Evolutionary conservation across 176 grass and related monocot genomes (phyloP).

Genomic region (Carex kokanica): DNA sequence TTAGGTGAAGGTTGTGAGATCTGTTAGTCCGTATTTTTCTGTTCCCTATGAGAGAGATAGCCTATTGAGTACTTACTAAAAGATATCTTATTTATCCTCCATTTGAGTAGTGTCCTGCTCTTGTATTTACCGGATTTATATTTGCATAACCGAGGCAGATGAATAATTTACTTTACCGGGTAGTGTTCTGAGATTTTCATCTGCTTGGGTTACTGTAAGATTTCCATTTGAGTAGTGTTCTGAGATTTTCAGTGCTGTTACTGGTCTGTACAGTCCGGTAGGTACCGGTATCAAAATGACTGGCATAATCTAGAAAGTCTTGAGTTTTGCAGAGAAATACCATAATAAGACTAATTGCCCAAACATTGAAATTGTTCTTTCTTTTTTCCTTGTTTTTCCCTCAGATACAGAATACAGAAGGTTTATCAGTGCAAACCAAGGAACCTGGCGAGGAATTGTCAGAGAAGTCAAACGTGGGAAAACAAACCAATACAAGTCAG

Average conservation of each 20-base stretch:
- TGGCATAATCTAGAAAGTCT: neutral
- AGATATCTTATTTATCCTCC: neutral
- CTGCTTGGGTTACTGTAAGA: neutral
- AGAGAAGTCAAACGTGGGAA: slow-evolving; percentile 39
- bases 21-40: neutral
- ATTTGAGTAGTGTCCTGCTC: neutral
- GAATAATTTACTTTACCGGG: neutral
- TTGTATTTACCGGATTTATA: slow-evolving; percentile 4
- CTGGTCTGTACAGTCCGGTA: neutral
- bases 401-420: slow-evolving; percentile 53
- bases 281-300: neutral
- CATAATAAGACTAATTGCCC: neutral
- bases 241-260: neutral
- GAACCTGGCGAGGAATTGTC: slow-evolving; percentile 32
- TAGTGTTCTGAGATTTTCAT: neutral
- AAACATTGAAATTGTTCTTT: neutral
- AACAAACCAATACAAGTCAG: slow-evolving; percentile 33
- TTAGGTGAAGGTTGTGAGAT: neutral
- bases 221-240: neutral
- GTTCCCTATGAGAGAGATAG: neutral
- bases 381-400: neutral
- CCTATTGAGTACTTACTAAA: neutral
- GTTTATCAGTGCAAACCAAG: slow-evolving; percentile 35
- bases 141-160: neutral
- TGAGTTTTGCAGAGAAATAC: neutral